Base-by-base conservation (phyloP, 208 protist species). In the Strigomonas culicis region DNA sequence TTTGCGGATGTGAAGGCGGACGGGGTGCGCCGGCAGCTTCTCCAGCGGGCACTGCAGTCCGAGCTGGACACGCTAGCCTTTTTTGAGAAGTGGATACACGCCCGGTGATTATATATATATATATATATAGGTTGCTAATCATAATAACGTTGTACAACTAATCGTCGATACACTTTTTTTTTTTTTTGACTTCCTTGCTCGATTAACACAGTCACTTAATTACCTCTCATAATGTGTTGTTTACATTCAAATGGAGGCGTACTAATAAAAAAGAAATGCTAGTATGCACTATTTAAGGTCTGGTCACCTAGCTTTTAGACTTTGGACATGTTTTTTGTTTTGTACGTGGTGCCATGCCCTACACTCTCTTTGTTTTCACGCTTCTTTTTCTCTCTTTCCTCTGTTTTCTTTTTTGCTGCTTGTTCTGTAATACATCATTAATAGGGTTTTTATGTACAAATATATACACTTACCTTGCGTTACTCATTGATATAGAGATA, bases 41-140 rank as follows among this genome's bases (percentile, higher is more conserved):
- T 86, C 24, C 64, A 67, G 24, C 57, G 63, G 19, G 66, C 72
- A 0, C 58, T 90, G 36, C 46, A 65, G 27, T 84, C 84, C 4
- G 84, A 90, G 63, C 46, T 89, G 43, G 68, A 74, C 22, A 74
- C 65, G 28, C 36, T 75, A 41, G 49, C 39, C 57, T 70, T 69
- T 52, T 82, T 50, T 39, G 34, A 55, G 31, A 51, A 65, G 27
- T 34, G 17, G 27, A 32, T 65, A 10, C 50, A 55, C 25, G 34
- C 34, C 7, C 22, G 46, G 17, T 51, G 22, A 51, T 51, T 52
- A 31, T 15, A 43, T 24, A 6, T 21, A 28, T 46, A 27, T 4
- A 19, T 15, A 30, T n/a, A 30, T 41, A 30, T 59, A 7, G 52
- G n/a, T n/a, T n/a, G n/a, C n/a, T n/a, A n/a, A n/a, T n/a, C n/a